phyloP scores from a whole-genome alignment of 139 green algal genomes.

The Micractinium sp. region DNA sequence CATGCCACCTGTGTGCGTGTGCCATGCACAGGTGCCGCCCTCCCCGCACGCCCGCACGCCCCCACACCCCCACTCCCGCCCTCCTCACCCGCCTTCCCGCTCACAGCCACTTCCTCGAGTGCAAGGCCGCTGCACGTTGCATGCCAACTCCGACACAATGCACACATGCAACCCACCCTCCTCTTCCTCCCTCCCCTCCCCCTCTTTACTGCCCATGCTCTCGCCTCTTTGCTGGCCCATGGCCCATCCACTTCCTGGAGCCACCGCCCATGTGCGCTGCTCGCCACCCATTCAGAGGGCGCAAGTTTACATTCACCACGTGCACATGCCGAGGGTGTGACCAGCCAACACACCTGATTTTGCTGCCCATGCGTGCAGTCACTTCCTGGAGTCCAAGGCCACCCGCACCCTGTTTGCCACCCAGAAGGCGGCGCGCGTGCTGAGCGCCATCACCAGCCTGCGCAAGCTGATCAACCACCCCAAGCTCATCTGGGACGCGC shows the following conservation, averaged over 20 bases:
- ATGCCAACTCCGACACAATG: too few relatives aligned
- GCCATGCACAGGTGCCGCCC: too few relatives aligned
- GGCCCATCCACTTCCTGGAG: constrained; percentile 18
- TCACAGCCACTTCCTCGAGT: neutral
- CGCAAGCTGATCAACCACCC: constrained; percentile 99
- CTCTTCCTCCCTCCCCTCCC: too few relatives aligned
- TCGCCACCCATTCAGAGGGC: constrained; percentile 50
- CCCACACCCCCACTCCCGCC: too few relatives aligned
- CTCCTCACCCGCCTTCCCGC: too few relatives aligned
- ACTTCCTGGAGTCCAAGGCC: constrained; percentile 92
- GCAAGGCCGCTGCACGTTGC: neutral
- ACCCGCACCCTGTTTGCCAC: constrained; percentile 69
- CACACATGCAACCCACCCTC: too few relatives aligned
- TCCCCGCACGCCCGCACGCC: too few relatives aligned
- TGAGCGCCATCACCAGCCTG: constrained; percentile 90
- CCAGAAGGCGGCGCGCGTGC: constrained; percentile 63
- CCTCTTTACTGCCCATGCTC: too few relatives aligned
- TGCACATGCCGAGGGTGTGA: neutral
- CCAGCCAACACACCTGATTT: too few relatives aligned
- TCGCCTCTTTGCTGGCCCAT: too few relatives aligned
- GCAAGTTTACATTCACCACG: neutral
- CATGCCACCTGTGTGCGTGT: too few relatives aligned
- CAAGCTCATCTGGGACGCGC: constrained; percentile 62
- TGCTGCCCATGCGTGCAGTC: neutral
- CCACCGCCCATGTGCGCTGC: constrained; percentile 82